phyloP scores from a whole-genome alignment of 2,329 filamentous ascomycete species.

The Salinomyces thailandicus region DNA sequence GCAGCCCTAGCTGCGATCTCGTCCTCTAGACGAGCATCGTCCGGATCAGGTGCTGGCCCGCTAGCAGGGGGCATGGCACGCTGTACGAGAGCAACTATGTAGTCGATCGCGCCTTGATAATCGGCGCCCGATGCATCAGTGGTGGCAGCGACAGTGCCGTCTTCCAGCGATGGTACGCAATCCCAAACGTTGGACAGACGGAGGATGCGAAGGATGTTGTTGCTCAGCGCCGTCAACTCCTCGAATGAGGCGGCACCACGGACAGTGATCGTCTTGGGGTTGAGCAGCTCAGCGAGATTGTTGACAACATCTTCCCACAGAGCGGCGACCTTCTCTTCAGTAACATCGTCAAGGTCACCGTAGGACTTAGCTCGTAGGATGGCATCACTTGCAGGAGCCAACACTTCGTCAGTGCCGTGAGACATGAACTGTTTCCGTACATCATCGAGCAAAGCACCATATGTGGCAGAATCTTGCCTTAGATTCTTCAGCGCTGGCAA shows the following conservation, averaged over 20 bases:
- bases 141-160: slow-evolving; percentile 32
- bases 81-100: slow-evolving; percentile 61
- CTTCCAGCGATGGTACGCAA: slow-evolving; percentile 64
- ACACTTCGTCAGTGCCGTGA: slow-evolving; percentile 77
- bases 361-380: slow-evolving; percentile 77
- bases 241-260: slow-evolving; percentile 54
- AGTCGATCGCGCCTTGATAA: slow-evolving; percentile 46
- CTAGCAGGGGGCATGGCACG: slow-evolving; percentile 56
- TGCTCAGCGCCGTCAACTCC: slow-evolving; percentile 22
- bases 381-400: slow-evolving; percentile 72
- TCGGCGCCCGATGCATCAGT: slow-evolving; percentile 11
- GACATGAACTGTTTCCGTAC: slow-evolving; percentile 88
- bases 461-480: slow-evolving; percentile 72
- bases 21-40: slow-evolving; percentile 67
- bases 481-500: slow-evolving; percentile 81
- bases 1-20: slow-evolving; percentile 67
- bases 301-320: slow-evolving; percentile 80
- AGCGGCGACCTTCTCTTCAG: slow-evolving; percentile 66
- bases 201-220: slow-evolving; percentile 24
- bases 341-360: slow-evolving; percentile 78
- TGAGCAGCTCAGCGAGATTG: slow-evolving; percentile 56
- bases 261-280: slow-evolving; percentile 58
- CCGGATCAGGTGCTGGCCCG: slow-evolving; percentile 50
- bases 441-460: slow-evolving; percentile 73
- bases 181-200: slow-evolving; percentile 43